Base-by-base conservation (phyloP, 2,329 filamentous ascomycete genomes). In the Stemphylium vesicarium region DNA sequence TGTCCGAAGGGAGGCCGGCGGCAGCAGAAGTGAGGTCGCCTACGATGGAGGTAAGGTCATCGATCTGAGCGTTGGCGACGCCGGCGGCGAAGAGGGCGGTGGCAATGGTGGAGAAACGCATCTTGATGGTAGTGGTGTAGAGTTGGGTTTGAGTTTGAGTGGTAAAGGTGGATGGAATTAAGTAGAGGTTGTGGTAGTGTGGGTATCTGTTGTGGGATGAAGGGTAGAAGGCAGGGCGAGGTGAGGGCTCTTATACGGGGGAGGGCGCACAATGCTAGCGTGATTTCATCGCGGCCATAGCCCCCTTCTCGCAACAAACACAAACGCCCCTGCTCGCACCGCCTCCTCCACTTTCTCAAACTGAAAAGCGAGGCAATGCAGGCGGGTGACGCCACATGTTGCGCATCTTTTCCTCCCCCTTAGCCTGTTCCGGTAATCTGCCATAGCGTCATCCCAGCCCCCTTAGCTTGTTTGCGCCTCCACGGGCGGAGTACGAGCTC, bases 51-150 rank as follows among this genome's bases (percentile, higher is more conserved):
- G 45, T 54, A 38, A 54, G 26, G 5, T n/a, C 68, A 43, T 61
- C 54, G 40, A 67, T 26, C 68, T 74, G 71, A 47, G 69, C 71
- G 53, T 61, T 60, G 60, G 62, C 68, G 47, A 57, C 64, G 51
- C 62, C 59, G 53, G 70, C 70, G 57, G 60, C 70, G 62, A 70
- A 55, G 59, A 64, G 59, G 29, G 64, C 43, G 48, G 65, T 62
- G 62, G 72, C 58, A 45, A 72, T 52, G 63, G 64, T 61, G 58
- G 72, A 66, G 69, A 75, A 75, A 70, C 70, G 71, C 72, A 75
- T 75, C 39, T 63, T 72, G 66, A 64, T 50, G 48, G 44, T 40
- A 45, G 32, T 44, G 33, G 50, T 56, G 54, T 29, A 11, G 7
- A 29, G 38, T 43, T 35, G 20, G 29, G 11, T 26, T 24, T 40